Evolutionary conservation across 1,139 yeast species (phyloP).

Genomic region (Blastobotrys ciferrii): DNA sequence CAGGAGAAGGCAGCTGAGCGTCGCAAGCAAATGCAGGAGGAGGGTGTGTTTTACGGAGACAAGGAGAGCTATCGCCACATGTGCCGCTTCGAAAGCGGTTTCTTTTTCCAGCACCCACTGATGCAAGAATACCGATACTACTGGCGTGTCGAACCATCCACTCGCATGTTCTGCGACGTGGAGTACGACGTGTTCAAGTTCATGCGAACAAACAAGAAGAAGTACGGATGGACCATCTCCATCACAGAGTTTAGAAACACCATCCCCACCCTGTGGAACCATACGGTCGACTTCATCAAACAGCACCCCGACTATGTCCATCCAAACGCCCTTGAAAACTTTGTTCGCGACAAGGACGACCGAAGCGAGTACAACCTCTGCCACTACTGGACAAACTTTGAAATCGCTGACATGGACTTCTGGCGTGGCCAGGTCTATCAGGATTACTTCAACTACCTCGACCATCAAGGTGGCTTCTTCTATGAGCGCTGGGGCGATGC

Average conservation of each 20-base stretch:
- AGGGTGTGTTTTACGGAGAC: slow-evolving; percentile 59
- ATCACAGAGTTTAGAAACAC: slow-evolving; percentile 58
- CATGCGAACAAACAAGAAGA: slow-evolving; percentile 58
- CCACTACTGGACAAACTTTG: slow-evolving; percentile 93
- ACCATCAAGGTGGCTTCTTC: slow-evolving; percentile 79
- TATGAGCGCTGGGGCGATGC: slow-evolving; percentile 98
- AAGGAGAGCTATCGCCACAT: slow-evolving; percentile 66
- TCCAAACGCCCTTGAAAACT: slow-evolving; percentile 67
- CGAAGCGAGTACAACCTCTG: slow-evolving; percentile 61
- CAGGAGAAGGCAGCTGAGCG: slow-evolving; percentile 50
- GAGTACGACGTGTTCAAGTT: slow-evolving; percentile 61
- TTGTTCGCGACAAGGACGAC: slow-evolving; percentile 59
- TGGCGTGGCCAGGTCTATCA: slow-evolving; percentile 68
- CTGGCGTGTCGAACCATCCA: slow-evolving; percentile 75
- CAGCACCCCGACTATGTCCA: slow-evolving; percentile 52
- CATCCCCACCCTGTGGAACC: slow-evolving; percentile 59
- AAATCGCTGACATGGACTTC: slow-evolving; percentile 74
- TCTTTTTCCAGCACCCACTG: slow-evolving; percentile 56
- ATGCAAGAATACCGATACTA: slow-evolving; percentile 59
- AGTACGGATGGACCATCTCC: slow-evolving; percentile 67
- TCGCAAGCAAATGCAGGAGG: slow-evolving; percentile 48
- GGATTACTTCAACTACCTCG: slow-evolving; percentile 68
- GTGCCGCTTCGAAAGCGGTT: slow-evolving; percentile 73
- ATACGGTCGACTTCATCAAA: slow-evolving; percentile 50
- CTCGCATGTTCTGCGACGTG: slow-evolving; percentile 60